Base-by-base conservation (phyloP, 306 rosid genomes). In the Sicyos baderoa region DNA sequence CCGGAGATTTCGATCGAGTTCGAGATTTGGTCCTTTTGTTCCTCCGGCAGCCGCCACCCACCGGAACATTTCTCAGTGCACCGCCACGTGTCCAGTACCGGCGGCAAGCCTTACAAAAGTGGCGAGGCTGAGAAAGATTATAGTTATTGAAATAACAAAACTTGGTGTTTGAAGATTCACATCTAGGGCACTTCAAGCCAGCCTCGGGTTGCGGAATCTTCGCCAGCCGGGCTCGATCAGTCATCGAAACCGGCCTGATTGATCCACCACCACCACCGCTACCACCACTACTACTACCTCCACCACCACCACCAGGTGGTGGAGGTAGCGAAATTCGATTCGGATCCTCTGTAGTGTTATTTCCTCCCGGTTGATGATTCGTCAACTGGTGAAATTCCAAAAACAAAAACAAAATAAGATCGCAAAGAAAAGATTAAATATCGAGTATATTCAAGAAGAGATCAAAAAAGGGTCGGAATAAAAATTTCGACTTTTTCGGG, bases 11-110 rank as follows among this genome's bases (percentile, higher is more conserved):
- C 5, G 92, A 82, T 68, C 77, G 78, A 21, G 35, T 75, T 50
- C 48, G 78, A 53, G 59, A 25, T 63, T 84, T 91, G 81, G 49
- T 85, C 74, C 91, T 84, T 51, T 84, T 89, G 78, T 91, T 89
- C 67, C 85, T 87, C 70, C 97, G 75, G 60, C 95, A 85, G 9
- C 97, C 97, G 21, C 97, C 97, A 0, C 97, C 97, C 0, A 91
- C 96, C 0, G 97, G 97, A 9, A 91, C 97, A 59, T 75, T 91
- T 53, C 97, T 77, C 25, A 91, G 81, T 8, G 96, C 88, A 40
- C 97, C 97, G 0, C 97, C 97, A 60, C 82, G 79, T 0, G 97
- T 91, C 97, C 97, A 91, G 74, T 91, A 91, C 1, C 97, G 95
- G 7, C 95, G 83, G 29, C 97, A 91, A 9, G 90, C 82, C 84